phyloP scores from a whole-genome alignment of 352 stramenopile species.

The Phytophthora megakarya region DNA sequence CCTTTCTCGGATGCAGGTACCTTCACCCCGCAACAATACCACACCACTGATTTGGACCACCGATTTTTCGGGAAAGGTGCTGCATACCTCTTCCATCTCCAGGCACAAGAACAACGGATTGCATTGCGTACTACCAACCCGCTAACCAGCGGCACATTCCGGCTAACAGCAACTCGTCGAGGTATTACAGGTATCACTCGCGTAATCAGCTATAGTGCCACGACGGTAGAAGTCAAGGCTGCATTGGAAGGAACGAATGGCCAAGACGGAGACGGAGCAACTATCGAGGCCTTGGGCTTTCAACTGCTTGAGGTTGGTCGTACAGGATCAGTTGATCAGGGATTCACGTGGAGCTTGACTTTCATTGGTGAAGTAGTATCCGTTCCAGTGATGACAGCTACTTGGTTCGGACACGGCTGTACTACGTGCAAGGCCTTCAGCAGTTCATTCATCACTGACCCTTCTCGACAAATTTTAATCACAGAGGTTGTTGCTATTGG shows the following conservation, averaged over 20 bases:
- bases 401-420: slow-evolving; percentile 73
- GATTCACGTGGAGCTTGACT: slow-evolving; percentile 82
- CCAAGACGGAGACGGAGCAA: slow-evolving; percentile 53
- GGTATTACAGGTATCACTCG: slow-evolving; percentile 64
- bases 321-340: slow-evolving; percentile 71
- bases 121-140: slow-evolving; percentile 59
- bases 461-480: slow-evolving; percentile 60
- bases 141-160: slow-evolving; percentile 76
- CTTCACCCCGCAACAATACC: slow-evolving; percentile 56
- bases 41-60: slow-evolving; percentile 61
- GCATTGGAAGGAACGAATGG: slow-evolving; percentile 69
- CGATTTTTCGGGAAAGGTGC: slow-evolving; percentile 72
- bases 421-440: slow-evolving; percentile 75
- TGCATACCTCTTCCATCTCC: slow-evolving; percentile 76
- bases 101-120: slow-evolving; percentile 77
- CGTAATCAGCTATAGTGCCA: slow-evolving; percentile 66
- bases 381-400: slow-evolving; percentile 60
- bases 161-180: slow-evolving; percentile 65
- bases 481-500: slow-evolving; percentile 54
- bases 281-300: slow-evolving; percentile 53
- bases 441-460: slow-evolving; percentile 60
- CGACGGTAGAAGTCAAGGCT: slow-evolving; percentile 68
- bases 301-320: slow-evolving; percentile 81
- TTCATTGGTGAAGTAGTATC: slow-evolving; percentile 79
- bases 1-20: slow-evolving; percentile 83